Percentiles rank a stretch among this genome's conserved stretches.
phyloP scores from a whole-genome alignment of 1,139 yeast species.

The Sugiyamaella xylanicola region DNA sequence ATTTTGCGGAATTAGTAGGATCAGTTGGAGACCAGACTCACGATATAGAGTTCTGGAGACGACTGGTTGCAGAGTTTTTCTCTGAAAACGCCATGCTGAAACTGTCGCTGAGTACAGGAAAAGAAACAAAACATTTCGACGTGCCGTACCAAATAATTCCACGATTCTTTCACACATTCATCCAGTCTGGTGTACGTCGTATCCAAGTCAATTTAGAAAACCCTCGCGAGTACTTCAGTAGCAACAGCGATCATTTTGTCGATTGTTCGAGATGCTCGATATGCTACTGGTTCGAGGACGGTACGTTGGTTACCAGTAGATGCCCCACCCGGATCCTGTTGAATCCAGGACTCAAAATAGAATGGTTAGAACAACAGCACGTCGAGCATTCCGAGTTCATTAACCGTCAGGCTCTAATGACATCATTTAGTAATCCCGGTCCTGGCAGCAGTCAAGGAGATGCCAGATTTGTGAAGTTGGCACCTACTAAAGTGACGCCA shows the following conservation, averaged over 20 bases:
- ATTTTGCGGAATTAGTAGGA: constrained; percentile 46
- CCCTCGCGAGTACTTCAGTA: constrained; percentile 64
- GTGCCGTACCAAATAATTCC: constrained; percentile 69
- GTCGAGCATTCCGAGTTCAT: constrained; percentile 44
- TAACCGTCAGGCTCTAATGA: constrained; percentile 28
- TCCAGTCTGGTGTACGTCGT: constrained; percentile 56
- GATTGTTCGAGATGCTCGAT: constrained; percentile 52
- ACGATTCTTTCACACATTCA: constrained; percentile 57
- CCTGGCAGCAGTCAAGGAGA: constrained; percentile 22
- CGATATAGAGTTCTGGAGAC: constrained; percentile 52
- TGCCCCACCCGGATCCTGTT: constrained; percentile 64
- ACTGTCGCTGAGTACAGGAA: constrained; percentile 49
- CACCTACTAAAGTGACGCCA: constrained; percentile 42
- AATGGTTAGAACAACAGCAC: constrained; percentile 67
- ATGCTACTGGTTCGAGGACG: constrained; percentile 63
- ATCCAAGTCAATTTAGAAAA: constrained; percentile 65
- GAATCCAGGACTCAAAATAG: constrained; percentile 64
- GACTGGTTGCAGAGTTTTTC: constrained; percentile 51
- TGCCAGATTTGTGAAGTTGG: constrained; percentile 26
- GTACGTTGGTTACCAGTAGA: constrained; percentile 62
- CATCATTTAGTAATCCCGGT: constrained; percentile 13
- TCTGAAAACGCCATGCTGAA: constrained; percentile 52
- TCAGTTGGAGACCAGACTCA: constrained; percentile 43
- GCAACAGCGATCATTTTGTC: constrained; percentile 65
- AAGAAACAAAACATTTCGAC: constrained; percentile 60